A percentile compares a stretch with the other conserved stretches of the same genome.
phyloP scores from a whole-genome alignment of 176 grass and related monocot species.

The Tillandsia fasciculata region DNA sequence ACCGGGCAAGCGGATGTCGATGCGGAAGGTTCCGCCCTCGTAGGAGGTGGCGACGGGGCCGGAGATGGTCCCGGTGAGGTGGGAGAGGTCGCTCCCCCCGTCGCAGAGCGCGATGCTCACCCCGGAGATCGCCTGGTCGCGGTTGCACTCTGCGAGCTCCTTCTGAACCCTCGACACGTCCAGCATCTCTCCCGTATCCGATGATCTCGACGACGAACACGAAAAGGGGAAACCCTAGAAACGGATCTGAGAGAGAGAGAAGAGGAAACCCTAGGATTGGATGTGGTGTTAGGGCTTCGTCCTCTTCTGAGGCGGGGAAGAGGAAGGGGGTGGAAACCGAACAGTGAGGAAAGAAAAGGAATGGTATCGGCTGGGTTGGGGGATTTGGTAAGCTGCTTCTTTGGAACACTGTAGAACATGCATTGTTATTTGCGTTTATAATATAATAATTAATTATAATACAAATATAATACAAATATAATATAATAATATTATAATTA shows the following conservation, averaged over 20 bases:
- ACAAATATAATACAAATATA: too few relatives aligned
- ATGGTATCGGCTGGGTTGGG: too few relatives aligned
- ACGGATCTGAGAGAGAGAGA: not conserved
- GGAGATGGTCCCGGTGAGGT: slow-evolving; percentile 80
- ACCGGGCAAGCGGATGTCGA: slow-evolving; percentile 85
- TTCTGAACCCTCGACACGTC: slow-evolving; percentile 93
- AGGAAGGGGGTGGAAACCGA: too few relatives aligned
- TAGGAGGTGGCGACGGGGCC: slow-evolving; percentile 73
- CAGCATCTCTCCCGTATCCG: slow-evolving; percentile 39
- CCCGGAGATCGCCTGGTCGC: slow-evolving; percentile 60
- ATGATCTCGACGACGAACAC: not conserved
- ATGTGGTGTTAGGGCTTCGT: too few relatives aligned
- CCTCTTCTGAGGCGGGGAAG: too few relatives aligned
- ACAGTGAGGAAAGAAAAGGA: too few relatives aligned
- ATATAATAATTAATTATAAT: too few relatives aligned
- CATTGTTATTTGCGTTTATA: too few relatives aligned
- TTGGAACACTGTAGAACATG: too few relatives aligned
- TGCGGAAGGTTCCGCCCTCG: slow-evolving; percentile 82
- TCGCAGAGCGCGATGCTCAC: slow-evolving; percentile 74
- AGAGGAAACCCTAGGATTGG: not conserved
- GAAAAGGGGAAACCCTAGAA: not conserved
- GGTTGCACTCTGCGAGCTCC: slow-evolving; percentile 89
- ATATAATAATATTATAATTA: too few relatives aligned
- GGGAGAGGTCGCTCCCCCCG: slow-evolving; percentile 56
- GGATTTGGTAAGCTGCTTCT: too few relatives aligned